These are phyloP conservation scores for Fusarium poae DNA, from an alignment of 2,329 filamentous ascomycete species.

Conservation along the genomic window DNA sequence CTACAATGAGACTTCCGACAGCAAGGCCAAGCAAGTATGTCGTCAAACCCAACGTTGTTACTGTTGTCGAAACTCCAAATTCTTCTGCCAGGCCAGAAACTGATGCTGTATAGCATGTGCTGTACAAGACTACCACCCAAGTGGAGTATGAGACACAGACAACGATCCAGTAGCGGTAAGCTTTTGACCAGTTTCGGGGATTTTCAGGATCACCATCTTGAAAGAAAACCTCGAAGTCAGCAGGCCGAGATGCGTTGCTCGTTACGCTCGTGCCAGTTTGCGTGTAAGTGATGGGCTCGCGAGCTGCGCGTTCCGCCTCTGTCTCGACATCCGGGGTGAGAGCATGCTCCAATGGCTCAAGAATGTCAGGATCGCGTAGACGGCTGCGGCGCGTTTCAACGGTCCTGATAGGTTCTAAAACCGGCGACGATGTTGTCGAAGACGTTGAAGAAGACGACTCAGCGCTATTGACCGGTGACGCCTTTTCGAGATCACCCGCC, in stretches of 20 bases:
- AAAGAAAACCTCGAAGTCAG: constrained; percentile 81
- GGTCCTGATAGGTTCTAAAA: constrained; percentile 47
- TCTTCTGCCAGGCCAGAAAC: constrained; percentile 76
- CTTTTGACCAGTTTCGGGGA: constrained; percentile 76
- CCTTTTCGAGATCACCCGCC: constrained; percentile 41
- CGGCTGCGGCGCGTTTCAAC: constrained; percentile 41
- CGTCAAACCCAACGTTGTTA: constrained; percentile 82
- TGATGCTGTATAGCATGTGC: constrained; percentile 81
- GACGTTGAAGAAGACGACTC: constrained; percentile 34
- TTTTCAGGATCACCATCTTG: constrained; percentile 72
- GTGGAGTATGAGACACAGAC: constrained; percentile 61
- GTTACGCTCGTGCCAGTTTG: constrained; percentile 59
- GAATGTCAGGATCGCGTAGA: constrained; percentile 47
- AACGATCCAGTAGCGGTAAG: constrained; percentile 59
- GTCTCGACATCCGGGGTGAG: constrained; percentile 56
- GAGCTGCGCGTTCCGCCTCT: constrained; percentile 56
- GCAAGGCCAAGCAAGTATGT: constrained; percentile 83
- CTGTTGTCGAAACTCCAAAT: constrained; percentile 70
- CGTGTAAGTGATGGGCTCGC: constrained; percentile 61
- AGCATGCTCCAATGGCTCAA: constrained; percentile 56
- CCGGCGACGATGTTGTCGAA: constrained; percentile 38
- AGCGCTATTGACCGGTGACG: constrained; percentile 27
- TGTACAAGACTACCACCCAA: constrained; percentile 75
- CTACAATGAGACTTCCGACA: constrained; percentile 76
- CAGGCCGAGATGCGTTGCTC: constrained; percentile 60